Base-by-base conservation (phyloP, 2,329 filamentous ascomycete species). In the Capronia americana region DNA sequence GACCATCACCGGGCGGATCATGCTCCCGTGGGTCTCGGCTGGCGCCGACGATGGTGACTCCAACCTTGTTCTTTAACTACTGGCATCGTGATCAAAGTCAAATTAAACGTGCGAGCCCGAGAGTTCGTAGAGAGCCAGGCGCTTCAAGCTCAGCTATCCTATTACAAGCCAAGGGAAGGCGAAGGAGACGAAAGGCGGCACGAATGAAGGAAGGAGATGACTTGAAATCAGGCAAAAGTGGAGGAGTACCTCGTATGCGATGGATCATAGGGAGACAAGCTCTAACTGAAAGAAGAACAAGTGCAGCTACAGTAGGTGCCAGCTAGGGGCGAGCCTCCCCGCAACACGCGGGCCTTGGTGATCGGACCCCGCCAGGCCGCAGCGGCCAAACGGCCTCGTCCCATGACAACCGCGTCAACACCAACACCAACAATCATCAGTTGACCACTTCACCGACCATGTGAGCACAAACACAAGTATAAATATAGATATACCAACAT, bases 381-480 rank as follows among this genome's bases (percentile, higher is more conserved):
- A 14, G 41, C 17, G 24, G 26, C 17, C 41, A 34, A 20, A 23
- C 41, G 4, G 24, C 44, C 23, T 28, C 48, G 34, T 23, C 56
- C 64, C 55, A 61, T 60, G 61, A 63, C 64, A 67, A 60, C 60
- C 50, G 14, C 51, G 23, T 57, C 28, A 17, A 44, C 38, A 44
- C 17, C 38, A 59, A 58, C 32, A 30, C 41, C 44, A 26, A 58
- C 24, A 5, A 10, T 12, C 20, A 41, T 63, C 66, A 68, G 38
- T 63, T 65, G 66, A 68, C 66, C 66, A 51, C 63, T 14, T 34
- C 23, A 26, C n/a, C 59, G 58, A 60, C 58, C 61, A 63, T 60
- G 61, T 58, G 48, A 55, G 53, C 17, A 28, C n/a, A 53, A 34
- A 51, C 28, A 65, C 24, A 57, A 8, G 41, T 24, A 26, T 20